Percentiles rank a stretch among this genome's conserved stretches.
Evolutionary conservation across 495 filamentous ascomycete genomes (phyloP).

Genomic region (Corynascus novoguineensis): DNA sequence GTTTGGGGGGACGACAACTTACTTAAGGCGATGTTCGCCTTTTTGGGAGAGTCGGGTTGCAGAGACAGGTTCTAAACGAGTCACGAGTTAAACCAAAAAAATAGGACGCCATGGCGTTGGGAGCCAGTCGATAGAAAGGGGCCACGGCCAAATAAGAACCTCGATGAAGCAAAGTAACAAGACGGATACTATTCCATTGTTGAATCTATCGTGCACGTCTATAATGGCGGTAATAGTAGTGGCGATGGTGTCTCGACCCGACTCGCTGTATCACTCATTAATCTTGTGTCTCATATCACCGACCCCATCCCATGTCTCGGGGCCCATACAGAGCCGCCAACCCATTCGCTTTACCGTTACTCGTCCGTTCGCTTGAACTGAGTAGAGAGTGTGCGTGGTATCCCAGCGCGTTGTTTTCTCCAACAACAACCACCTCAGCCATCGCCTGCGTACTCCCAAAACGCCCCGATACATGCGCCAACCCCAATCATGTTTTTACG

Average conservation of each 20-base stretch:
- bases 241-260: neutral
- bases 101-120: neutral
- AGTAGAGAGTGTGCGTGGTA: neutral
- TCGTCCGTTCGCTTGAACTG: neutral
- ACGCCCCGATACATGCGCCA: conserved; percentile 25
- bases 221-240: conserved; percentile 9
- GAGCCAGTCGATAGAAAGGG: neutral
- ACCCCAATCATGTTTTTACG: conserved; percentile 14
- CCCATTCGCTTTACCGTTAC: neutral
- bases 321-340: neutral
- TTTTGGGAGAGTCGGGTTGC: too few species aligned
- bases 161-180: neutral
- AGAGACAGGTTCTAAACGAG: neutral
- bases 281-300: neutral
- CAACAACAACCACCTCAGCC: conserved; percentile 1
- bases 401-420: neutral
- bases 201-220: conserved; percentile 23
- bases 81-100: neutral
- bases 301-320: neutral
- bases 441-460: conserved; percentile 17
- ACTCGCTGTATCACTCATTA: neutral
- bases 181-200: neutral
- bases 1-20: too few species aligned
- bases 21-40: too few species aligned
- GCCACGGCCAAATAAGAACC: neutral